A percentile compares a stretch with the other conserved stretches of the same genome.
Conservation (phyloP, 129 eudicot species). For the Artemisia argyi region DNA sequence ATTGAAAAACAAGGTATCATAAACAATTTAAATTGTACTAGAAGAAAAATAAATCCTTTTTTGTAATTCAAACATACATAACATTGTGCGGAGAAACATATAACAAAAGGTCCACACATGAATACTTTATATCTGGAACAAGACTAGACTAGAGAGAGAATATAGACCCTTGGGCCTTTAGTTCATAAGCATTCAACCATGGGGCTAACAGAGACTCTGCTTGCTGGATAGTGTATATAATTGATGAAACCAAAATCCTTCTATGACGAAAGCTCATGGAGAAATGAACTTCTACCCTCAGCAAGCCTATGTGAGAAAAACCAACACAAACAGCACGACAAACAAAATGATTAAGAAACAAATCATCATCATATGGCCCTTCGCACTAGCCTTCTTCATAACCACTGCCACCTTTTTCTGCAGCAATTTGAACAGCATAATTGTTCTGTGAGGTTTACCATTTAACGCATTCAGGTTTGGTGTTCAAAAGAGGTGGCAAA, state of each 20-base stretch:
- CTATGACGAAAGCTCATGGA: slow-evolving; percentile 6
- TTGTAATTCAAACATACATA: no score
- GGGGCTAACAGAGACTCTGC: not conserved
- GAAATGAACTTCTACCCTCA: slow-evolving; percentile 21
- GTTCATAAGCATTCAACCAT: not conserved
- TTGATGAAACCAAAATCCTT: slow-evolving; percentile 6
- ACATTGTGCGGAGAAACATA: no score
- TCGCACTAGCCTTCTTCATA: slow-evolving; percentile 91
- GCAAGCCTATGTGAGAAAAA: slow-evolving; percentile 63
- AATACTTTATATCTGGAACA: no score
- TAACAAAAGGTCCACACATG: no score
- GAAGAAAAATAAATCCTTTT: no score
- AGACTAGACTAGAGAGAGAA: no score
- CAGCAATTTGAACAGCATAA: slow-evolving; percentile 1
- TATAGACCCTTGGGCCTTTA: no score
- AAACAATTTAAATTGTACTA: no score
- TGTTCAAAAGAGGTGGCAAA: not conserved
- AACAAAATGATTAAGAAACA: slow-evolving; percentile 62
- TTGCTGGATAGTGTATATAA: not conserved
- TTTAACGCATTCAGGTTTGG: not conserved
- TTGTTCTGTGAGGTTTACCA: not conserved
- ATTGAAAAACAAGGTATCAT: no score
- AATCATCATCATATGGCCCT: slow-evolving; percentile 93
- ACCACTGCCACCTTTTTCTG: slow-evolving; percentile 94
- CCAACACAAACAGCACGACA: slow-evolving; percentile 71